Evolutionary conservation across 2,329 filamentous ascomycete genomes (phyloP).

Genomic region (Orbilia quercus): DNA sequence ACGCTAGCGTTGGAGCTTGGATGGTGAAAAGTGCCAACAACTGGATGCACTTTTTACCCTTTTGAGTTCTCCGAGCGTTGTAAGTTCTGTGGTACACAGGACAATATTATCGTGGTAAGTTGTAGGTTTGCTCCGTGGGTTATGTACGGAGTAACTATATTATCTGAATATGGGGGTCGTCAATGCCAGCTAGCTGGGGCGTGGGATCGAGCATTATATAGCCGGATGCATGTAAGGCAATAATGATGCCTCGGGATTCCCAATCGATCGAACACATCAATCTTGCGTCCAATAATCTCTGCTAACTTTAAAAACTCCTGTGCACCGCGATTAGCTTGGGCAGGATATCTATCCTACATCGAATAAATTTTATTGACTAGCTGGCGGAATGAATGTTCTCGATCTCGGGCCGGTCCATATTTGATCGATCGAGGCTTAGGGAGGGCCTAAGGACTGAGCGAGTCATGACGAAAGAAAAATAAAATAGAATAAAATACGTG

Average conservation of each 20-base stretch:
- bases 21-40: not conserved
- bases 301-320: no score
- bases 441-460: not conserved
- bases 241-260: not conserved
- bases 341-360: no score
- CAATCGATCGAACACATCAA: no score
- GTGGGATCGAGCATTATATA: slow-evolving; percentile 38
- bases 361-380: not conserved
- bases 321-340: no score
- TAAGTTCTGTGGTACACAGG: not conserved
- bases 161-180: slow-evolving; percentile 1
- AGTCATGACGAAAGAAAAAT: no score
- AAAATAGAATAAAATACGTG: no score
- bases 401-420: not conserved
- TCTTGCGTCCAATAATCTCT: no score
- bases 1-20: slow-evolving; percentile 49
- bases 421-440: not conserved
- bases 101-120: not conserved
- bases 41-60: not conserved
- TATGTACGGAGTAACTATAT: not conserved
- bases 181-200: slow-evolving; percentile 2
- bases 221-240: not conserved
- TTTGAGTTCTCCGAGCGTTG: slow-evolving; percentile 6
- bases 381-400: slow-evolving; percentile 17
- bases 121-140: no score